A percentile compares a stretch with the other conserved stretches of the same genome.
These are phyloP conservation scores for Telopea speciosissima DNA, from an alignment of 177 flowering plant genomes.

Conservation along the genomic window DNA sequence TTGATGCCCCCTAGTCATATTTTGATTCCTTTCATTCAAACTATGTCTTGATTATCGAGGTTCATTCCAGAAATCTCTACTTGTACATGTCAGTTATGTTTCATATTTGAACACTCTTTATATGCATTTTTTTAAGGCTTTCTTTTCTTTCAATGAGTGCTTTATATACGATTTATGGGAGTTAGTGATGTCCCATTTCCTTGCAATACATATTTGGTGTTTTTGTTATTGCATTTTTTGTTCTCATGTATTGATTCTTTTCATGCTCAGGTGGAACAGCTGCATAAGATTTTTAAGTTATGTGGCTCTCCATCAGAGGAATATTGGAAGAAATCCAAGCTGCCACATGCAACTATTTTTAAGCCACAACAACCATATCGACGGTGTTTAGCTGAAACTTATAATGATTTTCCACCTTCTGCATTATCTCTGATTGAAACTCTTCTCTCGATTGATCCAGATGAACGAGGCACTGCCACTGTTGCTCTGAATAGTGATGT, in stretches of 20 bases:
- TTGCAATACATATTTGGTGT: neutral
- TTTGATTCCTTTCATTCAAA: too few species aligned
- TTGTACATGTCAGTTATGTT: too few species aligned
- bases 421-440: constrained; percentile 23
- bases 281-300: constrained; percentile 33
- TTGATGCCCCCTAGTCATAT: too few species aligned
- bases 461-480: constrained; percentile 25
- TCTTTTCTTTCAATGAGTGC: too few species aligned
- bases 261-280: constrained; percentile 27
- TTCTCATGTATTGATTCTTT: neutral
- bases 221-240: neutral
- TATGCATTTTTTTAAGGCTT: too few species aligned
- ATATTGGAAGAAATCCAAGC: constrained; percentile 31
- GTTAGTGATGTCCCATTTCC: neutral
- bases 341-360: constrained; percentile 35
- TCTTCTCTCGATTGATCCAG: constrained; percentile 32
- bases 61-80: too few species aligned
- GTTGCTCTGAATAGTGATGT: constrained; percentile 30
- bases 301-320: constrained; percentile 36
- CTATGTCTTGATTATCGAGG: too few species aligned
- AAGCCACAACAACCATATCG: constrained; percentile 32
- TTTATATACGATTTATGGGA: too few species aligned
- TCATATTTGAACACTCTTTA: too few species aligned
- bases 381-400: constrained; percentile 26
- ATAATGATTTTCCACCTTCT: constrained; percentile 28